Evolutionary conservation across 306 rosid species (phyloP).

Genomic region (Lathyrus tuberosus): DNA sequence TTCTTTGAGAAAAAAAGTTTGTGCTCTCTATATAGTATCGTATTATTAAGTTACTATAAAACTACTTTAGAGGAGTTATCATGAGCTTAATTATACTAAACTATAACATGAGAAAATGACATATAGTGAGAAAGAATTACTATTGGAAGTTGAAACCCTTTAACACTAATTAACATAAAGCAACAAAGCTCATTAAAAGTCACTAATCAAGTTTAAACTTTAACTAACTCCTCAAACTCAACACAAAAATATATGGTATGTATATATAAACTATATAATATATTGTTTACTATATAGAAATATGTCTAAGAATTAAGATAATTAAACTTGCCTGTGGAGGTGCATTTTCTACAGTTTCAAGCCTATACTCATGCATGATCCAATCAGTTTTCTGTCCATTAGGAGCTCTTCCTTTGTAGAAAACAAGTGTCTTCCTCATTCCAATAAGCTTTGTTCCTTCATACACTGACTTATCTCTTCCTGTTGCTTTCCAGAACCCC

Average conservation of each 20-base stretch:
- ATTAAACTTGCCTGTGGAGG: conserved; percentile 76
- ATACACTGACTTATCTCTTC: conserved; percentile 89
- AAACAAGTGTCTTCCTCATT: conserved; percentile 94
- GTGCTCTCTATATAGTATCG: background rate
- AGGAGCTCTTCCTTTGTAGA: conserved; percentile 95
- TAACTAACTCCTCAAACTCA: background rate
- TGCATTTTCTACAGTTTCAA: conserved; percentile 76
- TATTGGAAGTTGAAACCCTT: conserved; percentile 4
- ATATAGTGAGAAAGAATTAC: background rate
- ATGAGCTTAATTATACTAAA: conserved; percentile 34
- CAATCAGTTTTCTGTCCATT: conserved; percentile 91
- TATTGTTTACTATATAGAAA: background rate
- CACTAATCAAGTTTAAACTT: conserved; percentile 34
- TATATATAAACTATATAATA: background rate
- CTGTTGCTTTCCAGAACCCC: conserved; percentile 97
- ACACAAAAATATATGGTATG: background rate
- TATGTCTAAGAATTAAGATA: background rate
- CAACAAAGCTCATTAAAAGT: background rate
- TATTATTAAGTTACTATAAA: conserved; percentile 1
- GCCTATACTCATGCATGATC: conserved; percentile 96
- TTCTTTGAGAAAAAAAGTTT: background rate
- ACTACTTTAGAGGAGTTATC: conserved; percentile 22
- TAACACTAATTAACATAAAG: background rate
- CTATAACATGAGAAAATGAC: conserved; percentile 10
- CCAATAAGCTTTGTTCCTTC: conserved; percentile 76